Evolutionary conservation across 495 filamentous ascomycete species (phyloP).

Genomic region (Penicillium mononematosum): DNA sequence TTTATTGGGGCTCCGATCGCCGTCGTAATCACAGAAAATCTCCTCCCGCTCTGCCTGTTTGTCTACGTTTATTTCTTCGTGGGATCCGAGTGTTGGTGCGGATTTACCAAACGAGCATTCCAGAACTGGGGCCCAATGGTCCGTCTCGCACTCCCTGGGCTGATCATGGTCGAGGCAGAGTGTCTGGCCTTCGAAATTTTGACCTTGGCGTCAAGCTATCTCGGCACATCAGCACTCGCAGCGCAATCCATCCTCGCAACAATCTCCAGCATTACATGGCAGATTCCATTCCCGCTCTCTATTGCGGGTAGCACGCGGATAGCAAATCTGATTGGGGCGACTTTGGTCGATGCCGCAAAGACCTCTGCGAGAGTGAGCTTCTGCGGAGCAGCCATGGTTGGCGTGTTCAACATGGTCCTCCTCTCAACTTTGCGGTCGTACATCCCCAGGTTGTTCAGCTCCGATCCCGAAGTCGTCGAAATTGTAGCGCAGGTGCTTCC

Average conservation of each 20-base stretch:
- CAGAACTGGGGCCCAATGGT: slow-evolving; percentile 88
- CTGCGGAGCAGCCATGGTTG: slow-evolving; percentile 62
- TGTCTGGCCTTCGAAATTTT: slow-evolving; percentile 82
- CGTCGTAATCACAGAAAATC: slow-evolving; percentile 74
- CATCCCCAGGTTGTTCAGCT: slow-evolving; percentile 77
- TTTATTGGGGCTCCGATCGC: slow-evolving; percentile 84
- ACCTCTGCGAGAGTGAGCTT: slow-evolving; percentile 69
- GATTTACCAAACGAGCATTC: slow-evolving; percentile 66
- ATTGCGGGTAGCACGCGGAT: slow-evolving; percentile 64
- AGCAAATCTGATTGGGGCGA: slow-evolving; percentile 67
- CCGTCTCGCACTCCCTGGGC: slow-evolving; percentile 75
- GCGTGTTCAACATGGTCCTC: slow-evolving; percentile 70
- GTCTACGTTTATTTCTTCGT: slow-evolving; percentile 62
- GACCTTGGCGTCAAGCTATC: slow-evolving; percentile 67
- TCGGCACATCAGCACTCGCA: slow-evolving; percentile 67
- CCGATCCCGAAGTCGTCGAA: slow-evolving; percentile 72
- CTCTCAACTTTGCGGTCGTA: slow-evolving; percentile 61
- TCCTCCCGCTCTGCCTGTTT: slow-evolving; percentile 74
- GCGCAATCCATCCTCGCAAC: slow-evolving; percentile 67
- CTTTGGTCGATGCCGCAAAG: slow-evolving; percentile 66
- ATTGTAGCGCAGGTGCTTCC: slow-evolving; percentile 73
- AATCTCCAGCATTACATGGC: slow-evolving; percentile 59
- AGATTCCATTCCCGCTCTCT: slow-evolving; percentile 64
- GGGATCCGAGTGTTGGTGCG: slow-evolving; percentile 73
- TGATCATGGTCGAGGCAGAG: slow-evolving; percentile 91